phyloP scores from a whole-genome alignment of 306 rosid species.

The Begonia fuchsioides region DNA sequence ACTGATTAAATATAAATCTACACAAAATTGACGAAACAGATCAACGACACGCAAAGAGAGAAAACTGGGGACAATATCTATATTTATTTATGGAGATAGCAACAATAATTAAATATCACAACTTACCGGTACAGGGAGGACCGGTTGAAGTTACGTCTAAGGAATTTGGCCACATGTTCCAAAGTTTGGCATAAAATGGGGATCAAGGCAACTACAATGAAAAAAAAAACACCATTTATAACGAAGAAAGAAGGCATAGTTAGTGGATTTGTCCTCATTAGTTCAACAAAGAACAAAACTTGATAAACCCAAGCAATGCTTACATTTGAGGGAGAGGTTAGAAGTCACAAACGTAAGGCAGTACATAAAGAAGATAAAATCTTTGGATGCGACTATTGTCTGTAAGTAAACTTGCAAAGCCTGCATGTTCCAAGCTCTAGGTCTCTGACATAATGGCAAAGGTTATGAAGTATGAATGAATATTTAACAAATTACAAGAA shows the following conservation, averaged over 20 bases:
- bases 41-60: too few relatives aligned
- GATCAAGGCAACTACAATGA: slow-evolving; percentile 73
- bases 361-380: slow-evolving; percentile 76
- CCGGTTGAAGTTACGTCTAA: slow-evolving; percentile 70
- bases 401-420: slow-evolving; percentile 83
- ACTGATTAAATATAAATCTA: too few relatives aligned
- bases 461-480: slow-evolving; percentile 7
- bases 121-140: slow-evolving; percentile 77
- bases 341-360: slow-evolving; percentile 68
- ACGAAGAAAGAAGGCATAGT: too few relatives aligned
- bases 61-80: too few relatives aligned
- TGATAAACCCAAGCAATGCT: slow-evolving; percentile 15
- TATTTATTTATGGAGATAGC: too few relatives aligned
- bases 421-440: slow-evolving; percentile 87
- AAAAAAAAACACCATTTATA: too few relatives aligned
- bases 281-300: background rate
- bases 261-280: too few relatives aligned
- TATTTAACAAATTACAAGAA: slow-evolving; percentile 4
- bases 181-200: slow-evolving; percentile 72
- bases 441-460: slow-evolving; percentile 42
- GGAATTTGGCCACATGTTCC: slow-evolving; percentile 89
- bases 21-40: too few relatives aligned
- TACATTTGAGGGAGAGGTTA: slow-evolving; percentile 71
- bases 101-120: background rate
- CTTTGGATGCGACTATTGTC: slow-evolving; percentile 51